Evolutionary conservation across 1,284 basidiomycete species (phyloP), one percentile per base, ranked within the genome.

Genomic region (Pulchroboletus neoregius): DNA sequence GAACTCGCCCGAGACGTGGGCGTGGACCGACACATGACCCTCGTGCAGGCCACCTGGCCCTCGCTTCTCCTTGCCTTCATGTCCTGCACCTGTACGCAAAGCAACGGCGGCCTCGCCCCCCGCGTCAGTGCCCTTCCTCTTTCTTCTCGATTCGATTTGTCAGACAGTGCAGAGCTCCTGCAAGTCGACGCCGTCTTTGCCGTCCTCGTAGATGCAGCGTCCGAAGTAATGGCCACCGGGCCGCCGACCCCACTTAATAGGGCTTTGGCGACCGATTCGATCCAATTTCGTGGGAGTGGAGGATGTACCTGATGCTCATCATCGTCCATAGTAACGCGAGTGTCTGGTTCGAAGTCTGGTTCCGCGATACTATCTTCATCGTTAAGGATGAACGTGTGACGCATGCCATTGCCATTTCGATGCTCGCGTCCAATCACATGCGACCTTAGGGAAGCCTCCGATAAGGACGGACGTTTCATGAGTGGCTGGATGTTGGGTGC

Each of bases 21-120:
- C 7, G 83, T 81, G 54, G 82, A 84, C 43, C 77, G 68, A 59
- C 84, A 86, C 32, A 79, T 67, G 13, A 85, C 83, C 20, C 69
- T 68, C 33, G 77, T 76, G 30, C 68, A 69, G 15, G 70, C 71
- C 10, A 85, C 79, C 39, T 74, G 58, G 5, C 75, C 69, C 31
- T 71, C 64, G 43, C 70, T 73, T 22, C 60, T 65, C 18, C 58
- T 59, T 2, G 74, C 64, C 32, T 72, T 63, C 12, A 68, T 67
- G 11, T 65, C 62, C 42, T 68, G 69, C 16, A 75, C 60, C 46
- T 64, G 66, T 12, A 60, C 61, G 32, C 73, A 73, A 18, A 78
- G 61, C 13, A 69, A 58, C 2, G 75, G 74, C 4, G 72, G 72
- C 26, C 49, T 58, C 32, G 50, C 46, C 18, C 39, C 42, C 39